These are phyloP conservation scores for Aspergillus sp. DNA, from an alignment of 2,329 filamentous ascomycete genomes.

Conservation along the genomic window DNA sequence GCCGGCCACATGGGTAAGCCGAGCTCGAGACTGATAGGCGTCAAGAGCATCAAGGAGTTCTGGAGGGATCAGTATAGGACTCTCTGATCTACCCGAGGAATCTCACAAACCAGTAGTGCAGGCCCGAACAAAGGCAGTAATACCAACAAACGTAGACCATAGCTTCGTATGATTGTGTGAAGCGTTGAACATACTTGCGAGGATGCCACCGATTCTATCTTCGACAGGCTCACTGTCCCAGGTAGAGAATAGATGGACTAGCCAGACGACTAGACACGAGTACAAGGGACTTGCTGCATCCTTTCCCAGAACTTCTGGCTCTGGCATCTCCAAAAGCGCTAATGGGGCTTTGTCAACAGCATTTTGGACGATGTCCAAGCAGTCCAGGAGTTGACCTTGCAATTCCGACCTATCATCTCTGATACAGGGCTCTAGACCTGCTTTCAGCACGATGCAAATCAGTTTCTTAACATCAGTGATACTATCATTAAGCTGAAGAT, in stretches of 20 bases:
- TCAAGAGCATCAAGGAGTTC: constrained; percentile 51
- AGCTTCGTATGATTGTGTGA: constrained; percentile 37
- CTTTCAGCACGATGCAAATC: constrained; percentile 78
- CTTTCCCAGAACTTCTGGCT: constrained; percentile 58
- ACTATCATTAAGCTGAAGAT: constrained; percentile 61
- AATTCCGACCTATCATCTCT: constrained; percentile 64
- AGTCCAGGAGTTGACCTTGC: constrained; percentile 57
- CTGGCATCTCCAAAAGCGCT: constrained; percentile 66
- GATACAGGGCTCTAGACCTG: constrained; percentile 63
- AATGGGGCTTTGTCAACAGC: constrained; percentile 72
- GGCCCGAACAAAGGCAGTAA: constrained; percentile 36
- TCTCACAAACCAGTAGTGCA: constrained; percentile 40
- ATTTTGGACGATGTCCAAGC: constrained; percentile 73
- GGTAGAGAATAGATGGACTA: constrained; percentile 51
- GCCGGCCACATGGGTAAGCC: constrained; percentile 10
- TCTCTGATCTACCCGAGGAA: background rate
- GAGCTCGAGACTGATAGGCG: constrained; percentile 20
- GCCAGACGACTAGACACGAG: constrained; percentile 56
- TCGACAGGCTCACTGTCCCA: constrained; percentile 45
- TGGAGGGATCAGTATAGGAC: constrained; percentile 31
- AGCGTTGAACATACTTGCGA: constrained; percentile 32
- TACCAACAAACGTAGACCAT: constrained; percentile 31
- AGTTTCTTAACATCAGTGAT: constrained; percentile 79
- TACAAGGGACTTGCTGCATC: constrained; percentile 52
- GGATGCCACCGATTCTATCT: constrained; percentile 40